Conservation (phyloP, 2,329 filamentous ascomycete species). For the Xylariaceae sp. region DNA sequence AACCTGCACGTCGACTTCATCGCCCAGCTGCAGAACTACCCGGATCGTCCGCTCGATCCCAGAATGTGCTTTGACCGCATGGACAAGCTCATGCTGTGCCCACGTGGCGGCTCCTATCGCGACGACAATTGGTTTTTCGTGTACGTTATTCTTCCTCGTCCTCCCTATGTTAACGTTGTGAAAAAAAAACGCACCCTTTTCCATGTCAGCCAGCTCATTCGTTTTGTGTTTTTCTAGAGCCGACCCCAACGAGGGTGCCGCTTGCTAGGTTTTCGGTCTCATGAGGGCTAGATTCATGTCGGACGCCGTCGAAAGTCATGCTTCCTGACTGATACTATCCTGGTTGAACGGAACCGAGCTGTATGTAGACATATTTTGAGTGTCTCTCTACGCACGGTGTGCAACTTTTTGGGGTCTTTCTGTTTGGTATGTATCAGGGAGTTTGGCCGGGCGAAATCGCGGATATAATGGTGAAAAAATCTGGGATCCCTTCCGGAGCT, state of each 20-base stretch:
- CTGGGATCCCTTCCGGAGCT: no score
- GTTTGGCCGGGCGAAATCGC: no score
- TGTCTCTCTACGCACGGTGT: not conserved
- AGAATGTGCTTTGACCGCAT: not conserved
- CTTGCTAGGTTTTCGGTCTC: not conserved
- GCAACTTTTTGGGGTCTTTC: not conserved
- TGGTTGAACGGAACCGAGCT: not conserved
- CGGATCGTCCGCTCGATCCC: not conserved
- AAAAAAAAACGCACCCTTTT: no score
- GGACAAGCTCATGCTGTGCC: not conserved
- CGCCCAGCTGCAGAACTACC: not conserved
- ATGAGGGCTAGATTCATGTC: not conserved
- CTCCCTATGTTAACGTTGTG: not conserved
- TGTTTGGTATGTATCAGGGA: no score
- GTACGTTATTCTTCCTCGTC: not conserved
- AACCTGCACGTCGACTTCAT: not conserved
- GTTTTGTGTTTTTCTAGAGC: not conserved
- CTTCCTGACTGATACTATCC: not conserved
- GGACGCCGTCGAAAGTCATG: no score
- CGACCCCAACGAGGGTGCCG: not conserved
- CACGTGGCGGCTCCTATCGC: not conserved
- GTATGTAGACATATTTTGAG: not conserved
- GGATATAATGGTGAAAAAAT: no score
- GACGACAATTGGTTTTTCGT: not conserved
- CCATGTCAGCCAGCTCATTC: not conserved